Evolutionary conservation across 495 filamentous ascomycete species (phyloP), one percentile per base, ranked within the genome.

Genomic region (Aspergillus conjunctus): DNA sequence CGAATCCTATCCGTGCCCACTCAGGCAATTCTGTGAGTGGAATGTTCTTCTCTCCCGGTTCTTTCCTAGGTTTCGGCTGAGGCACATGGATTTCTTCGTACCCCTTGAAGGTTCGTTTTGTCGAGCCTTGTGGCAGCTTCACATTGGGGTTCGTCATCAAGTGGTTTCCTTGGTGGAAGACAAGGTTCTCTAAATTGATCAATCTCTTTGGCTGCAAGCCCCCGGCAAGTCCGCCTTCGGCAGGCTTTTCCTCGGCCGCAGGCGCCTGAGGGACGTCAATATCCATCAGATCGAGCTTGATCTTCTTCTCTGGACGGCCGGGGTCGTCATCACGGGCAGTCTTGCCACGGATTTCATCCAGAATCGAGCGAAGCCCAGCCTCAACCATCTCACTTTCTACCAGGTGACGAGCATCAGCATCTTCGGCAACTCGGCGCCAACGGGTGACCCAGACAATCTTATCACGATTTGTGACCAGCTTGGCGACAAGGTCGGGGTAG

Each of bases 21-120:
- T 94, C 91, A 20, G 94, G 94, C 70, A 99, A 81, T 22, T 92
- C 89, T 0, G 92, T 85, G 33, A 95, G 87, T 4, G 91, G 90
- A 50, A 96, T 87, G 51, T 85, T 85, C 54, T 82, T 83, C 65
- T 97, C 95, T 51, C 86, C 87, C 6, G 91, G 84, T 60, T 95
- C 91, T 54, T 79, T 84, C 56, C 88, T 91, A 52, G 87, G 84
- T 72, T 96, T 94, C 15, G 94, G 94, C 7, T 91, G 84, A 2
- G 95, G 94, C 15, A 99, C 92, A 68, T 97, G 94, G 58, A 97
- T 96, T 70, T 99, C 94, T 72, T 98, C 94, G 61, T 97, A 99
- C 30, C 95, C 94, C 73, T 98, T 98, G 77, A 96, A 96, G 0
- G 90, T 91, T 12, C 91, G 84, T 73, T 98, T 97, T 0, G 89